These are phyloP conservation scores for Apiospora sp. DNA, from an alignment of 2,329 filamentous ascomycete species.

Conservation along the genomic window DNA sequence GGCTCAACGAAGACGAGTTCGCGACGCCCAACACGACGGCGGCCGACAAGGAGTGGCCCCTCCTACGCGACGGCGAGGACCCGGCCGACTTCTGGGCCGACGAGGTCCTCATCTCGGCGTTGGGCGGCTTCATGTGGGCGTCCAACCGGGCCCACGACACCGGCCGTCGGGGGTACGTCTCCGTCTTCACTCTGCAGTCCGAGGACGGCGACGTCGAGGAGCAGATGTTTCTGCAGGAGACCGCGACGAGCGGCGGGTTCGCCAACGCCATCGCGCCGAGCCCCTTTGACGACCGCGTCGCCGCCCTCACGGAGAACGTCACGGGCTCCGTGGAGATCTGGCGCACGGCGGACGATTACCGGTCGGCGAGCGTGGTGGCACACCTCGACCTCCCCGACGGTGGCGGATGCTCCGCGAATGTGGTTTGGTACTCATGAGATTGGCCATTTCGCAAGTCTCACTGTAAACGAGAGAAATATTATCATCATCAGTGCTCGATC, in stretches of 20 bases:
- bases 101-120: constrained; percentile 41
- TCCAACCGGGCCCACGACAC: constrained; percentile 36
- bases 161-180: constrained; percentile 42
- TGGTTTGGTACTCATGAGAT: constrained; percentile 33
- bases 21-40: constrained; percentile 23
- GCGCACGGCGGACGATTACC: constrained; percentile 37
- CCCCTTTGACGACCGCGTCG: constrained; percentile 42
- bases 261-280: constrained; percentile 45
- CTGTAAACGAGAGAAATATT: too few relatives aligned
- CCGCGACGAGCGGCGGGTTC: constrained; percentile 43
- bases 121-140: constrained; percentile 42
- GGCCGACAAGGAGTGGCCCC: constrained; percentile 28
- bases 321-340: constrained; percentile 46
- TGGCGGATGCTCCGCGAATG: constrained; percentile 39
- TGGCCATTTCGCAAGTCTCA: neutral
- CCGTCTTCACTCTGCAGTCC: constrained; percentile 40
- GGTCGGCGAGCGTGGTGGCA: constrained; percentile 29
- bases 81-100: constrained; percentile 42
- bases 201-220: constrained; percentile 37
- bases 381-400: constrained; percentile 35
- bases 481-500: neutral
- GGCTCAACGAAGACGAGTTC: constrained; percentile 30
- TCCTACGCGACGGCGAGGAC: constrained; percentile 36
- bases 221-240: constrained; percentile 43
- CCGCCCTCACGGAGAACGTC: constrained; percentile 45